Percentiles rank a stretch among this genome's conserved stretches.
phyloP scores from a whole-genome alignment of 2,329 filamentous ascomycete genomes.

The Apiospora pterosperma region DNA sequence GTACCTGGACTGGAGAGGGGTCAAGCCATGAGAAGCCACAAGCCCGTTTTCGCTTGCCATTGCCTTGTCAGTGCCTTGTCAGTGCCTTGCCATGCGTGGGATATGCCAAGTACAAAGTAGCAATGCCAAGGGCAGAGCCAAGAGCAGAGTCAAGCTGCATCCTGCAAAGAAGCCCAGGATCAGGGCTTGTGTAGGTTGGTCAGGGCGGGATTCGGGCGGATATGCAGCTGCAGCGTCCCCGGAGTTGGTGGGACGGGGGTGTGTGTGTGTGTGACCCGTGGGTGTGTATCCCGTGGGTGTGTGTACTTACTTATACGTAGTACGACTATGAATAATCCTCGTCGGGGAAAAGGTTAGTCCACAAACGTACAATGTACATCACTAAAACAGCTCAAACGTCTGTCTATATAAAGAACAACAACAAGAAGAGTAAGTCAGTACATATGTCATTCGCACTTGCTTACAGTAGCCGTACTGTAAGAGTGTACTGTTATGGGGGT shows the following conservation, averaged over 20 bases:
- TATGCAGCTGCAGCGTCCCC: conserved; percentile 1
- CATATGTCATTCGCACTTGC: too few species aligned
- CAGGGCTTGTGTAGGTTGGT: neutral
- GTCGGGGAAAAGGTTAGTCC: neutral
- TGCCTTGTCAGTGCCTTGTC: neutral
- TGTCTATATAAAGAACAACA: too few species aligned
- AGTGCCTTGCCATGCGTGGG: neutral
- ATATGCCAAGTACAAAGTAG: neutral
- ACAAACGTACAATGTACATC: too few species aligned
- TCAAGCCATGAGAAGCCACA: neutral
- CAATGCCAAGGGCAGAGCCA: neutral
- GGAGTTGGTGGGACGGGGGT: neutral
- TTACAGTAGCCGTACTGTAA: too few species aligned
- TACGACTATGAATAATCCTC: too few species aligned
- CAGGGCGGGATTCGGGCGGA: neutral
- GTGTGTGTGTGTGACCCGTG: neutral
- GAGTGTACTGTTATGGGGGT: neutral
- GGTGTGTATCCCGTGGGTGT: neutral
- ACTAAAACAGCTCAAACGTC: too few species aligned
- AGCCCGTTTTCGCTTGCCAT: neutral
- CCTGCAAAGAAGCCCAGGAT: neutral
- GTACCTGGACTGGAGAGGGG: neutral
- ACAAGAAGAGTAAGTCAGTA: too few species aligned
- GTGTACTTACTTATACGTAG: too few species aligned
- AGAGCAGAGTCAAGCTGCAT: neutral